These are phyloP conservation scores for Alternaria viburni DNA, from an alignment of 2,329 filamentous ascomycete genomes.

Conservation along the genomic window DNA sequence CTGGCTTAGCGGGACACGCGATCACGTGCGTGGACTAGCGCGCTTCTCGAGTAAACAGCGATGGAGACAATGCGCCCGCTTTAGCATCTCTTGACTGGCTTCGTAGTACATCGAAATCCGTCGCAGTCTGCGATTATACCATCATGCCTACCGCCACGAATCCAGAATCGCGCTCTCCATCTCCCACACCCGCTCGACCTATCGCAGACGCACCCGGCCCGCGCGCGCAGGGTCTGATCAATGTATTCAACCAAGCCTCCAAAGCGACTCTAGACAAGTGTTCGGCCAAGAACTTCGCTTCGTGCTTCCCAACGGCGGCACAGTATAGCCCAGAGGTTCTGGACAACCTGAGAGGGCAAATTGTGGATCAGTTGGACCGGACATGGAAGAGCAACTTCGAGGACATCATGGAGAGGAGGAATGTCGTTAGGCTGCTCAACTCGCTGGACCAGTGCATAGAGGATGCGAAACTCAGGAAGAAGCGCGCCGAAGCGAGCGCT, in stretches of 20 bases:
- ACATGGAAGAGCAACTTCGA: conserved; percentile 66
- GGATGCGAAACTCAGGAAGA: conserved; percentile 63
- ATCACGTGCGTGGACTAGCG: conserved; percentile 23
- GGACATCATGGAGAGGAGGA: conserved; percentile 62
- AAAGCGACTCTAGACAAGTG: conserved; percentile 66
- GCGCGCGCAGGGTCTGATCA: conserved; percentile 65
- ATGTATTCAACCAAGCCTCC: conserved; percentile 66
- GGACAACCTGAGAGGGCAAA: conserved; percentile 63
- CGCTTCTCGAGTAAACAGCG: conserved; percentile 18
- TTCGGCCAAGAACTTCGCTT: conserved; percentile 65
- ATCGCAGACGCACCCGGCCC: conserved; percentile 62
- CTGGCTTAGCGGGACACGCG: not conserved
- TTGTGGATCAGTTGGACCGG: conserved; percentile 64
- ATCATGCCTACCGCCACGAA: conserved; percentile 41
- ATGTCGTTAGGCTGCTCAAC: conserved; percentile 65
- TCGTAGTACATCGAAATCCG: not conserved
- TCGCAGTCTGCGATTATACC: not conserved
- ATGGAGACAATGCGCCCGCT: not conserved
- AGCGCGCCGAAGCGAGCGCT: conserved; percentile 48
- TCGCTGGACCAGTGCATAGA: conserved; percentile 65
- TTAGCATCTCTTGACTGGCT: not conserved
- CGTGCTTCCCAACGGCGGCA: conserved; percentile 69
- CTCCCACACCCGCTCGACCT: conserved; percentile 60
- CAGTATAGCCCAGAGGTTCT: conserved; percentile 62
- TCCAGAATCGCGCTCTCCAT: conserved; percentile 51